Evolutionary conservation across 768 basidiomycete species (phyloP).

Genomic region (Mycena indigotica): DNA sequence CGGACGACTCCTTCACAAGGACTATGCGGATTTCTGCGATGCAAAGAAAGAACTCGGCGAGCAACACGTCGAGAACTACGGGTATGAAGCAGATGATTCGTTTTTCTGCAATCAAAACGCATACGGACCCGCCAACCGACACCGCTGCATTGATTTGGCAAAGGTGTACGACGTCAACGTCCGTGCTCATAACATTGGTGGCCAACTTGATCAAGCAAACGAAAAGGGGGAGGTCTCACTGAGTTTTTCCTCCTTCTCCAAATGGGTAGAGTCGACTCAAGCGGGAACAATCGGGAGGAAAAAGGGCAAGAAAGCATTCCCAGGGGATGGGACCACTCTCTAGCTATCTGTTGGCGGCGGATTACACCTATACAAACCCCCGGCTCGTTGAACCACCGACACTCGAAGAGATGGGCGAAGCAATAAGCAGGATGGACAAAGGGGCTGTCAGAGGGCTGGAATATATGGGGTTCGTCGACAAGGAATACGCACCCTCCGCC

Average conservation of each 20-base stretch:
- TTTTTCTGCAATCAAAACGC: constrained; percentile 1
- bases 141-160: neutral
- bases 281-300: neutral
- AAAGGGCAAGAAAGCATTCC: neutral
- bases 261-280: neutral
- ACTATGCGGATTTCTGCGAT: neutral
- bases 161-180: neutral
- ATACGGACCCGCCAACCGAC: neutral
- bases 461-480: neutral
- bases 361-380: constrained; percentile 3
- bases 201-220: neutral
- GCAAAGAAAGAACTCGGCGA: neutral
- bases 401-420: neutral
- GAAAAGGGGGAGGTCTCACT: neutral
- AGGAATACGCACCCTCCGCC: no score
- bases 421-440: constrained; percentile 1
- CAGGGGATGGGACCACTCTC: constrained; percentile 5
- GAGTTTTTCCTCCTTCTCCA: neutral
- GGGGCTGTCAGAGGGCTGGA: constrained; percentile 6
- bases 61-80: neutral
- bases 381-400: neutral
- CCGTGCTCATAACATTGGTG: neutral
- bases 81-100: neutral
- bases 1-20: neutral
- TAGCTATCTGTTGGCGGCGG: neutral